Evolutionary conservation across 306 rosid genomes (phyloP).

Genomic region (Canavalia ensiformis): DNA sequence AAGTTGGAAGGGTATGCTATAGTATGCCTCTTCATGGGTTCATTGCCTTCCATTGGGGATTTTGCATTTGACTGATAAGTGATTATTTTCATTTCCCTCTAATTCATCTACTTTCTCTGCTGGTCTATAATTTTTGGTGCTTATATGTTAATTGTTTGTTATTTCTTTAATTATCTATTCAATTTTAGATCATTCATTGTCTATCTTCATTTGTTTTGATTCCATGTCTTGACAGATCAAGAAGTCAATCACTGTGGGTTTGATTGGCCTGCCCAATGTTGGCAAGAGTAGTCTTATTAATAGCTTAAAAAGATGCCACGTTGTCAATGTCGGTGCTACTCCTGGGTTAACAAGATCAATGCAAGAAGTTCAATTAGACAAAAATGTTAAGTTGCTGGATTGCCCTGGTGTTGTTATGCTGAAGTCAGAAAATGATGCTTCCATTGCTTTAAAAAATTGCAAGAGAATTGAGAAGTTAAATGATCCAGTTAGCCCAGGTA

Average conservation of each 20-base stretch:
- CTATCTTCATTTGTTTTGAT: slow-evolving; percentile 28
- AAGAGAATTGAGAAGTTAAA: slow-evolving; percentile 91
- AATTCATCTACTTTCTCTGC: slow-evolving; percentile 16
- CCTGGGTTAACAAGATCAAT: slow-evolving; percentile 91
- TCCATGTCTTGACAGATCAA: slow-evolving; percentile 72
- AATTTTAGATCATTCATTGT: slow-evolving; percentile 21
- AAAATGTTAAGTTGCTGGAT: slow-evolving; percentile 85
- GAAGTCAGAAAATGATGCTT: slow-evolving; percentile 69
- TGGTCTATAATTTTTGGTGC: background rate
- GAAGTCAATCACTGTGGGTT: slow-evolving; percentile 90
- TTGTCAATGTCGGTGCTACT: slow-evolving; percentile 86
- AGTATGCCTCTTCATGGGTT: background rate
- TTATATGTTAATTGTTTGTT: slow-evolving; percentile 7
- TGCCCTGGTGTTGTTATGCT: slow-evolving; percentile 99
- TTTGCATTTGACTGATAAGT: background rate
- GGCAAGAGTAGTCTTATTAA: slow-evolving; percentile 98
- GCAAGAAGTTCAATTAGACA: slow-evolving; percentile 94
- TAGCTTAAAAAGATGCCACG: slow-evolving; percentile 82
- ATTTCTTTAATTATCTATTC: background rate
- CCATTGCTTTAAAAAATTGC: slow-evolving; percentile 84
- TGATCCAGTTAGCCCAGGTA: slow-evolving; percentile 95
- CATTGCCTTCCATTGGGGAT: background rate
- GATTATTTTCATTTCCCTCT: background rate
- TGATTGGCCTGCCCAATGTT: slow-evolving; percentile 95
- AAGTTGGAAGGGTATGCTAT: background rate